Percentiles rank a stretch among this genome's conserved stretches.
Conservation (phyloP, 306 rosid species). For the Medicago ruthenica region DNA sequence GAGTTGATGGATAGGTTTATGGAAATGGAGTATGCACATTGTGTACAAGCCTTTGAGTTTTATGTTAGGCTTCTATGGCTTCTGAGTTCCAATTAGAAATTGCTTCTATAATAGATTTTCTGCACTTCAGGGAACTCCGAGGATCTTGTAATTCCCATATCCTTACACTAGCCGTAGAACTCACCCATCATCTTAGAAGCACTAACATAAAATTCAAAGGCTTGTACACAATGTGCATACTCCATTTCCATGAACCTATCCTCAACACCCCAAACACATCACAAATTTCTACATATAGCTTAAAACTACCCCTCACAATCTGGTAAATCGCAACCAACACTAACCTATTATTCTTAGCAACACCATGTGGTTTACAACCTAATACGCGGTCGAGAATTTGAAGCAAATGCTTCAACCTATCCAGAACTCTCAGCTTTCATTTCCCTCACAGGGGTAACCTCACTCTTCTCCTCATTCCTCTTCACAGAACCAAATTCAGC, state of each 20-base stretch:
- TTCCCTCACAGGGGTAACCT: conserved; percentile 63
- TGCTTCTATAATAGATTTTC: conserved; percentile 50
- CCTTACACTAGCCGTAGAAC: conserved; percentile 83
- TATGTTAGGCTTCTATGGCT: conserved; percentile 69
- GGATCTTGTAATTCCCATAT: conserved; percentile 71
- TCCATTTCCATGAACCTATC: conserved; percentile 83
- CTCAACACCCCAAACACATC: conserved; percentile 74
- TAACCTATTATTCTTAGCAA: conserved; percentile 68
- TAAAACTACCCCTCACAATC: conserved; percentile 77
- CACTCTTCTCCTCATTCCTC: too few species aligned
- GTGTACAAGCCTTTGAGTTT: conserved; percentile 67
- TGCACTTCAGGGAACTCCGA: conserved; percentile 84
- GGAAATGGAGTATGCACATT: conserved; percentile 76
- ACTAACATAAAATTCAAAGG: conserved; percentile 68
- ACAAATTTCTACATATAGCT: conserved; percentile 64
- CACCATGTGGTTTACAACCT: conserved; percentile 74
- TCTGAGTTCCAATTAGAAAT: too few species aligned
- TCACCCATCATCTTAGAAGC: conserved; percentile 75
- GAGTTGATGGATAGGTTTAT: conserved; percentile 71
- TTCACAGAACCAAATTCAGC: conserved; percentile 21
- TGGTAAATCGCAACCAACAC: conserved; percentile 68
- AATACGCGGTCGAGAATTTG: conserved; percentile 66
- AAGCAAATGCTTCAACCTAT: conserved; percentile 64
- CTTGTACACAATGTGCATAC: conserved; percentile 63
- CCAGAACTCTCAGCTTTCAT: conserved; percentile 72